Conservation (phyloP, 1,139 yeast genomes). For the Candida sp. region DNA sequence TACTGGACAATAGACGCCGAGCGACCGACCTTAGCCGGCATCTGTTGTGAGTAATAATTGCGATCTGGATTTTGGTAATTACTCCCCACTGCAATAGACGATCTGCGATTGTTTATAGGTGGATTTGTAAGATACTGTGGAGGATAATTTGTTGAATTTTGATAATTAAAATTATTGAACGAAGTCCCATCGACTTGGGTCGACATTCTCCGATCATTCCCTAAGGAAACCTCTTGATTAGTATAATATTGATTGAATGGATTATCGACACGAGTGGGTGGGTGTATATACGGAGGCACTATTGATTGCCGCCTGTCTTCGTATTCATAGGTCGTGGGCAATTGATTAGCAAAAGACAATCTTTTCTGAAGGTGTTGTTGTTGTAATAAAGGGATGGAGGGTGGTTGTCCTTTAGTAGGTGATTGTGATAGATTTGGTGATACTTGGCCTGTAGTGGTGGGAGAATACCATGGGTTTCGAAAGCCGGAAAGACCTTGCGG, state of each 20-base stretch:
- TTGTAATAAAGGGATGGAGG: conserved; percentile 21
- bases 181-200: conserved; percentile 34
- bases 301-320: conserved; percentile 17
- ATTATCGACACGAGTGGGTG: conserved; percentile 47
- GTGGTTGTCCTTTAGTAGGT: conserved; percentile 23
- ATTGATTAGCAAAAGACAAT: conserved; percentile 40
- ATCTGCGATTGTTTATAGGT: conserved; percentile 24
- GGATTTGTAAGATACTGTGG: conserved; percentile 9
- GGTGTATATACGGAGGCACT: conserved; percentile 34
- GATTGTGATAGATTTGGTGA: conserved; percentile 18
- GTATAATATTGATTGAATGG: conserved; percentile 47
- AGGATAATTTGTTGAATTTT: conserved; percentile 6
- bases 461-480: conserved; percentile 45
- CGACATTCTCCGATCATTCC: conserved; percentile 36
- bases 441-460: conserved; percentile 10
- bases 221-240: conserved; percentile 33
- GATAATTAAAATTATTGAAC: conserved; percentile 8
- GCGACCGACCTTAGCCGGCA: conserved; percentile 19
- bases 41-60: conserved; percentile 7
- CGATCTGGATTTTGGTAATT: conserved; percentile 12
- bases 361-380: conserved; percentile 29
- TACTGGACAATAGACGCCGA: conserved; percentile 37
- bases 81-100: conserved; percentile 34
- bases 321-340: conserved; percentile 53
- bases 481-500: conserved; percentile 26